Percentiles rank a stretch among this genome's conserved stretches.
Evolutionary conservation across 2,329 filamentous ascomycete genomes (phyloP).

Genomic region (Pseudogymnoascus sp.): DNA sequence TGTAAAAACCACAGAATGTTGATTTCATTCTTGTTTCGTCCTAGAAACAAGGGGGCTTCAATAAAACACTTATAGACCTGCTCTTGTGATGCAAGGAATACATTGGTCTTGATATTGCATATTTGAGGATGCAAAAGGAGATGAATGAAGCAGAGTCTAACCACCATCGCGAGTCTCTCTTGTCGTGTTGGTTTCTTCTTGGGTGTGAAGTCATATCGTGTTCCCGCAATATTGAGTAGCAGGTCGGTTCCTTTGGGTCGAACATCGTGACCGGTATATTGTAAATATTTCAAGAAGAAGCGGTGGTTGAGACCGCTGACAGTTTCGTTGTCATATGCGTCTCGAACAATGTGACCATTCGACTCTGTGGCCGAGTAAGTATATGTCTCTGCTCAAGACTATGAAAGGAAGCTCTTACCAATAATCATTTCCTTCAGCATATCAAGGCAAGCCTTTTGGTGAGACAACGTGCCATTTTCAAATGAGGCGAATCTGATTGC

Average conservation of each 20-base stretch:
- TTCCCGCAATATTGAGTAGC: not conserved
- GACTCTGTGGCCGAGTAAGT: conserved; percentile 20
- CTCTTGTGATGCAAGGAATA: conserved; percentile 39
- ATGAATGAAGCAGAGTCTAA: conserved; percentile 26
- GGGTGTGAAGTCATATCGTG: no score
- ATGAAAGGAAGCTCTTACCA: conserved; percentile 29
- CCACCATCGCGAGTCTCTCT: conserved; percentile 16
- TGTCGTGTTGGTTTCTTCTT: not conserved
- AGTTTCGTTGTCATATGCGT: conserved; percentile 9
- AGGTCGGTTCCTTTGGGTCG: not conserved
- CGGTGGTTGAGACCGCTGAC: not conserved
- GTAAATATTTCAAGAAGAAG: not conserved
- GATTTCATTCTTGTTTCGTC: conserved; percentile 31
- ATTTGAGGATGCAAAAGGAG: conserved; percentile 24
- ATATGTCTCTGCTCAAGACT: not conserved
- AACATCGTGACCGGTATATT: not conserved
- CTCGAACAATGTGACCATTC: conserved; percentile 16
- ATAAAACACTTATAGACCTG: conserved; percentile 35
- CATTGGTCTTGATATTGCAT: conserved; percentile 14
- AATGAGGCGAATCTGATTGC: conserved; percentile 23
- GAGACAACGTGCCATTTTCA: conserved; percentile 8
- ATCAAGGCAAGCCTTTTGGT: conserved; percentile 32
- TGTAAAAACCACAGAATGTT: conserved; percentile 42
- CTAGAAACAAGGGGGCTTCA: conserved; percentile 35
- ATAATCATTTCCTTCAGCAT: conserved; percentile 37